Conservation (phyloP, 352 stramenopile species). For the Aphanomyces astaci region DNA sequence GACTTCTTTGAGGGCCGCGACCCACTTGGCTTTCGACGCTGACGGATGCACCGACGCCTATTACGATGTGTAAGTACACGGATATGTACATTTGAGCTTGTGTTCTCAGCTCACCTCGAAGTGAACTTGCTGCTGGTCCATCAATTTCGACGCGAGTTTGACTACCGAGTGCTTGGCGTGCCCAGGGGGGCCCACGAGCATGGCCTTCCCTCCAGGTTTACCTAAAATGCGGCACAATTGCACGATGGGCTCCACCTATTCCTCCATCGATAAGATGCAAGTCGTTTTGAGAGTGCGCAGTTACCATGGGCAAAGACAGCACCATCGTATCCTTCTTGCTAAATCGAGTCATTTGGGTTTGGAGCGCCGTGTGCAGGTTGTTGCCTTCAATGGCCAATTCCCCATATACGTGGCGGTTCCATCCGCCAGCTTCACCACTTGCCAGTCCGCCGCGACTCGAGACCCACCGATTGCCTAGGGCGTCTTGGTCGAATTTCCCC, state of each 20-base stretch:
- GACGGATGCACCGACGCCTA: constrained; percentile 28
- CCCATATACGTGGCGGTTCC: not conserved
- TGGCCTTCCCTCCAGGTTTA: not conserved
- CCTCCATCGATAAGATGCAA: not conserved
- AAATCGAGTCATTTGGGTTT: not conserved
- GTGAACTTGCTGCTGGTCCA: constrained; percentile 38
- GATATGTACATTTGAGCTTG: too few relatives aligned
- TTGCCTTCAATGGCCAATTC: not conserved
- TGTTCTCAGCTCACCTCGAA: constrained; percentile 36
- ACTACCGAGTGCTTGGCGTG: constrained; percentile 15
- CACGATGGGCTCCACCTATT: not conserved
- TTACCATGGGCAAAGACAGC: not conserved
- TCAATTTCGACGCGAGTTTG: constrained; percentile 31
- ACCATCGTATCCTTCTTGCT: not conserved
- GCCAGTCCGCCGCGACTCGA: not conserved
- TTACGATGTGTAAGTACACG: too few relatives aligned
- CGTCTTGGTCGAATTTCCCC: not conserved
- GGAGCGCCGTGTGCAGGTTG: not conserved
- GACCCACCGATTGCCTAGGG: not conserved
- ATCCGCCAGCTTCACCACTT: not conserved
- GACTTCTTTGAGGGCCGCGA: constrained; percentile 33
- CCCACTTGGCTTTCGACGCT: constrained; percentile 41
- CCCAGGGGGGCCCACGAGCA: not conserved
- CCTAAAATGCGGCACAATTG: constrained; percentile 8
- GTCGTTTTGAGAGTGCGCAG: not conserved